A percentile compares a stretch with the other conserved stretches of the same genome.
Conservation (phyloP, 176 grass and related monocot species). For the Cenchrus fungigraminus region DNA sequence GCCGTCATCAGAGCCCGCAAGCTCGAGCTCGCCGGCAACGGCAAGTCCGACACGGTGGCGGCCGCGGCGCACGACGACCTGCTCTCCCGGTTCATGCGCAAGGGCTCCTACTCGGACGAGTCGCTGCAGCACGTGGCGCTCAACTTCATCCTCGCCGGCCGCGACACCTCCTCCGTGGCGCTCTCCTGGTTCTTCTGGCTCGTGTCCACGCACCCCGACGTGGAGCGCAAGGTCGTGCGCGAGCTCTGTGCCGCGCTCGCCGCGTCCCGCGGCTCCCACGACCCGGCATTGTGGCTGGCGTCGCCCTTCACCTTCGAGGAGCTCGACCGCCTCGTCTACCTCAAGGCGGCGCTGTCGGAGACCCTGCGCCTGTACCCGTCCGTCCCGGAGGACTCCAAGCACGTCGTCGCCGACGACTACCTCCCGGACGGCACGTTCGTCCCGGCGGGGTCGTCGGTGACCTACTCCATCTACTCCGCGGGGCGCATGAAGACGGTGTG, state of each 20-base stretch:
- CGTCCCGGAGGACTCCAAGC: conserved; percentile 95
- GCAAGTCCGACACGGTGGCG: too few relatives aligned
- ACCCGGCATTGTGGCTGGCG: conserved; percentile 58
- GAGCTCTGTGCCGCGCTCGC: conserved; percentile 71
- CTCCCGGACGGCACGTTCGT: conserved; percentile 91
- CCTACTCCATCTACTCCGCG: conserved; percentile 95
- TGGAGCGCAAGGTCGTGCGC: conserved; percentile 58
- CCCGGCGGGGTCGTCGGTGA: conserved; percentile 82
- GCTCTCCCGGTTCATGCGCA: conserved; percentile 93
- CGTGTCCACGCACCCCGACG: conserved; percentile 69
- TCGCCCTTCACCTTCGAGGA: conserved; percentile 77
- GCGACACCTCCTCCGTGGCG: conserved; percentile 95
- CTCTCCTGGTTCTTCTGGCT: conserved; percentile 99
- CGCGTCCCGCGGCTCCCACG: conserved; percentile 57
- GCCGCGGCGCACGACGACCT: conserved; percentile 72
- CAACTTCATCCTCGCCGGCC: conserved; percentile 97
- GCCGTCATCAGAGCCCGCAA: too few relatives aligned
- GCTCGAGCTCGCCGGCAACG: too few relatives aligned
- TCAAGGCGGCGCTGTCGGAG: conserved; percentile 89
- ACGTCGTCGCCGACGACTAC: conserved; percentile 81
- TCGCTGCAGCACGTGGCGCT: conserved; percentile 92
- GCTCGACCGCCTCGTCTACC: conserved; percentile 87
- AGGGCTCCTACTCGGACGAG: conserved; percentile 78
- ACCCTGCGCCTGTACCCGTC: conserved; percentile 92
- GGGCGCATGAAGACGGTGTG: conserved; percentile 90